A percentile compares a stretch with the other conserved stretches of the same genome.
phyloP scores from a whole-genome alignment of 306 rosid genomes.

The Quercus engelmannii region DNA sequence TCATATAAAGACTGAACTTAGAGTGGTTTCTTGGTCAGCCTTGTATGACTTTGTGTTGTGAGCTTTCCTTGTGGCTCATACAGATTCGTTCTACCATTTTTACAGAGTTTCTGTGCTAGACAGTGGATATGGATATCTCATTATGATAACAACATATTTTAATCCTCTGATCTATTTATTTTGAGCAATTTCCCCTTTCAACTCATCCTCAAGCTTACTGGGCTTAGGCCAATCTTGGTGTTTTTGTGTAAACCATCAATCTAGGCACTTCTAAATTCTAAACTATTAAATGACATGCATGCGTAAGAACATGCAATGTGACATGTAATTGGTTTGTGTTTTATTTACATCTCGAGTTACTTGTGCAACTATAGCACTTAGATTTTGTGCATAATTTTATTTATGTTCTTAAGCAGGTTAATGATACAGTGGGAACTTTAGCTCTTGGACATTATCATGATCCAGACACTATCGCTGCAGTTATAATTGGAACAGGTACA shows the following conservation, averaged over 20 bases:
- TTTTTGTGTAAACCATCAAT: background rate
- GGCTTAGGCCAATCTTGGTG: background rate
- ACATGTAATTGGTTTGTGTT: background rate
- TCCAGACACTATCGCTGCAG: slow-evolving; percentile 84
- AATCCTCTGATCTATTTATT: background rate
- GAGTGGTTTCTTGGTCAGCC: background rate
- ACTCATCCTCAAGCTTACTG: background rate
- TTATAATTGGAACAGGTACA: slow-evolving; percentile 87
- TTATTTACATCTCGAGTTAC: background rate
- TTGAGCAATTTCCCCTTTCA: background rate
- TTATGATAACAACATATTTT: too few relatives aligned
- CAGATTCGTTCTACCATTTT: background rate
- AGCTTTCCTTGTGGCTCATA: background rate
- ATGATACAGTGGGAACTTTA: slow-evolving; percentile 89
- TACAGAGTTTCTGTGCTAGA: too few relatives aligned
- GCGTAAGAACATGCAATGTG: background rate
- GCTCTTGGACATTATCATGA: slow-evolving; percentile 89
- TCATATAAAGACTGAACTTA: background rate
- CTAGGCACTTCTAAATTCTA: background rate
- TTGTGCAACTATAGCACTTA: background rate
- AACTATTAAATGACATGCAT: background rate
- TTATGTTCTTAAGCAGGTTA: slow-evolving; percentile 50
- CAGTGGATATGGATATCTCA: too few relatives aligned
- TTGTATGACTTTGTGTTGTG: background rate
- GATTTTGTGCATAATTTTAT: background rate